Percentiles rank a stretch among this genome's conserved stretches.
These are phyloP conservation scores for Rubia tinctorum DNA, from an alignment of 305 asterid genomes.

Conservation along the genomic window DNA sequence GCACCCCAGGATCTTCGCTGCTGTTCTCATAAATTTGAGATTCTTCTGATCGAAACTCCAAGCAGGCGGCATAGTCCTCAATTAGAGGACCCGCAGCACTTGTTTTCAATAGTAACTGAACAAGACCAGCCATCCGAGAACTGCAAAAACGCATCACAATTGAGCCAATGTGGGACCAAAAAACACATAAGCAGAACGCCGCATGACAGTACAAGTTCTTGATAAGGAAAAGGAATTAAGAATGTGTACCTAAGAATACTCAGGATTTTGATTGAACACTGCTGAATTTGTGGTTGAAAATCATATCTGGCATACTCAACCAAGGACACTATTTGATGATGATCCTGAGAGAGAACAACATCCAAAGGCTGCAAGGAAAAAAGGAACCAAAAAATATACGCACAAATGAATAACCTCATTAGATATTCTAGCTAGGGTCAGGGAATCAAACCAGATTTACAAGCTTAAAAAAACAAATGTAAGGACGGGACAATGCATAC, in stretches of 20 bases:
- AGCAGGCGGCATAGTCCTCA: conserved; percentile 97
- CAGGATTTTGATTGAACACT: conserved; percentile 79
- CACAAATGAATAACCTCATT: background rate
- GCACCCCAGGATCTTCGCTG: conserved; percentile 79
- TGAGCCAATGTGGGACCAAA: conserved; percentile 7
- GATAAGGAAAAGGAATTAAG: conserved; percentile 9
- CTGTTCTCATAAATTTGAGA: conserved; percentile 78
- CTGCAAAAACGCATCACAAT: conserved; percentile 43
- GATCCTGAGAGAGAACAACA: conserved; percentile 90
- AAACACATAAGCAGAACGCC: conserved; percentile 18
- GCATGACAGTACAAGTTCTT: conserved; percentile 13
- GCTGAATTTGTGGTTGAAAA: conserved; percentile 76
- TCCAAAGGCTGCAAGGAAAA: conserved; percentile 80
- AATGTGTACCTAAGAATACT: conserved; percentile 69
- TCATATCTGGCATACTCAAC: conserved; percentile 93
- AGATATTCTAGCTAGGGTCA: background rate
- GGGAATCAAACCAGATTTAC: background rate
- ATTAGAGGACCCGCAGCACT: conserved; percentile 60
- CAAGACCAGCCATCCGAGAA: conserved; percentile 88
- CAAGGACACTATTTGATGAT: conserved; percentile 73
- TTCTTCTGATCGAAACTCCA: conserved; percentile 89
- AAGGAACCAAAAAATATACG: conserved; percentile 18
- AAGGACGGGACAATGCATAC: background rate
- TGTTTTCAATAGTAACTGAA: conserved; percentile 77
- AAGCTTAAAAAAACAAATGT: background rate